Evolutionary conservation across 805 yeast species (phyloP), one percentile per base, ranked within the genome.

Genomic region (Myxozyma melibiosi): DNA sequence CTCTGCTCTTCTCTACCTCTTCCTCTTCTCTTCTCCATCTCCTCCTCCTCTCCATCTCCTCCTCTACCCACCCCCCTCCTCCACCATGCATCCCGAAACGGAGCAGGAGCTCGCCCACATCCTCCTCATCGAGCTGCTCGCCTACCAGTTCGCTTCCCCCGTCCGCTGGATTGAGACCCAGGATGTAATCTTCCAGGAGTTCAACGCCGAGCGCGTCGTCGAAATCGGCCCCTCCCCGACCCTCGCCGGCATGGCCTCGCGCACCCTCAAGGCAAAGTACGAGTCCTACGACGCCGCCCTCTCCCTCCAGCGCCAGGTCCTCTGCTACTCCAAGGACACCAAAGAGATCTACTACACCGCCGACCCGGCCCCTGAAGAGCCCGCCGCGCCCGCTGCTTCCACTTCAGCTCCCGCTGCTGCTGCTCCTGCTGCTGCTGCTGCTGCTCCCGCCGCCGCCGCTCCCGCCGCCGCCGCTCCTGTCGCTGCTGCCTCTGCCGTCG

Each of bases 111-210:
- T 94, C 66, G 96, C 99, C 66, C 98, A 94, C 73, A 85, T 88
- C 65, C 80, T 94, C 65, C 81, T 94, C 72, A 90, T 97, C 27
- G 99, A 94, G 81, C 84, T 94, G 67, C 81, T 94, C 77, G 98
- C 99, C 53, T 94, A 91, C 78, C 99, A 94, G 76, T 94, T 94
- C 71, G 99, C 99, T 48, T 91, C 97, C 62, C 99, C 99, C 46
- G 99, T 94, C 65, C 85, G 98, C 81, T 94, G 99, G 98, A 94
- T 95, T 74, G 99, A 95, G 74, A 94, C 99, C 62, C 99, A 94
- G 77, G 99, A 94, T 78, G 98, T 94, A 57, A 88, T 94, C 72
- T 82, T 94, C 73, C 88, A 88, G 73, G 94, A 90, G 68, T 86
- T 84, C 82, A 90, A 92, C 76, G 87, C 97, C 61, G 99, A 95